Evolutionary conservation across 2,329 filamentous ascomycete species (phyloP).

Genomic region (Fusarium sp.): DNA sequence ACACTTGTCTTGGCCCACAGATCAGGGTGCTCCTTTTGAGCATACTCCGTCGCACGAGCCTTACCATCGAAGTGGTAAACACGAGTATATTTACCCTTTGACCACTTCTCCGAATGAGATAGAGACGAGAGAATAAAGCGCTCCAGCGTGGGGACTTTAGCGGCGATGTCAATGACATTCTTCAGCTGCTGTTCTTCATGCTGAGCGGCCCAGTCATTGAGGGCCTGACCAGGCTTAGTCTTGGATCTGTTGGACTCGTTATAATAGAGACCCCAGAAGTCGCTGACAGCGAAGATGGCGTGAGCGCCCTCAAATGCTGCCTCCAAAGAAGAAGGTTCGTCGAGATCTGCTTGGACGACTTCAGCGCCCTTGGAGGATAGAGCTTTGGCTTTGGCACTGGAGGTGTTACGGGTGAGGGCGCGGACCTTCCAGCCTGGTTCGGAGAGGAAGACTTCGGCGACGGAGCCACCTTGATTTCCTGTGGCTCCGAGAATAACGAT

Average conservation of each 20-base stretch:
- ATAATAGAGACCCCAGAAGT: constrained; percentile 38
- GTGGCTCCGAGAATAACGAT: constrained; percentile 31
- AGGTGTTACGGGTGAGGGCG: constrained; percentile 22
- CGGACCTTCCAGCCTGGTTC: constrained; percentile 21
- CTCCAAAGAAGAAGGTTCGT: background rate
- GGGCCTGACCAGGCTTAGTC: constrained; percentile 14
- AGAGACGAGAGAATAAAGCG: constrained; percentile 52
- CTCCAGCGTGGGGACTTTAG: constrained; percentile 45
- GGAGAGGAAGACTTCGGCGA: constrained; percentile 2
- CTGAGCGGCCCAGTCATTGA: constrained; percentile 36
- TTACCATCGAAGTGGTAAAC: constrained; percentile 56
- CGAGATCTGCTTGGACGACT: constrained; percentile 8
- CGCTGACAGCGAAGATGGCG: constrained; percentile 43
- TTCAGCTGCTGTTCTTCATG: constrained; percentile 49
- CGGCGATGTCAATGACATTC: constrained; percentile 50
- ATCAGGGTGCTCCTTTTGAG: constrained; percentile 9
- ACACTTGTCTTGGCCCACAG: constrained; percentile 38
- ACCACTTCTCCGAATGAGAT: constrained; percentile 48
- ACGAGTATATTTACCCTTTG: constrained; percentile 51
- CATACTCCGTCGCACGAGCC: constrained; percentile 47
- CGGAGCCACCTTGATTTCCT: constrained; percentile 33
- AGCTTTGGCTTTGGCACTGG: constrained; percentile 11
- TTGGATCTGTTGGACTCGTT: constrained; percentile 19
- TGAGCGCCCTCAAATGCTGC: constrained; percentile 1
- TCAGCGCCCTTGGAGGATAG: constrained; percentile 9